Evolutionary conservation across 1,284 basidiomycete species (phyloP), one percentile per base, ranked within the genome.

Genomic region (Boletus smithii): DNA sequence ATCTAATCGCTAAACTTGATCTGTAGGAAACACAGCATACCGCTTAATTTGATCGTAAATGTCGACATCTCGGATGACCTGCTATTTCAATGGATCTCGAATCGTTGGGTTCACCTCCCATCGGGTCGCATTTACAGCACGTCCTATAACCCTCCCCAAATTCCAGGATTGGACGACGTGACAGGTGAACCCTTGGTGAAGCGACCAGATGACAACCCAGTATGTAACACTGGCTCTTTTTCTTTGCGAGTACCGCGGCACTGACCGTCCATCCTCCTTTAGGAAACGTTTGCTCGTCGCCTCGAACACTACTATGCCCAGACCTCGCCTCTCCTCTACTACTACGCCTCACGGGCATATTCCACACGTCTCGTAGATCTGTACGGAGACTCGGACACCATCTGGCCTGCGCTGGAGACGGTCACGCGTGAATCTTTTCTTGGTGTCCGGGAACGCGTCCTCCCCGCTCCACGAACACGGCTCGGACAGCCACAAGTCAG

Each of bases 121-220:
- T 94, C 91, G 0, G 95, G 95, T 4, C 80, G 95, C 22, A 86
- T 94, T 9, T 99, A 99, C 74, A 95, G 95, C 69, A 76, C 86
- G 56, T 83, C 85, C 14, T 91, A 89, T 69, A 97, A 97, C 66
- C 88, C 84, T 11, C 97, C 95, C 7, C 86, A 87, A 57, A 79
- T 87, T 0, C 73, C 83, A 4, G 95, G 95, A 6, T 75, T 79
- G 49, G 95, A 98, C 72, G 94, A 98, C 66, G 72, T 88, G 50
- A 97, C 95, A 0, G 94, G 95, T n/a, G 93, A 99, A 67, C 81
- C 87, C 2, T 74, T 99, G 27, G 83, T 75, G 18, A 91, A 90
- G 68, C 81, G 95, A 35, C 85, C 92, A 8, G 95, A 99, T 63
- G 95, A 98, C 66, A 91, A 91, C 57, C 87, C 91, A 9, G 91